Conservation (phyloP, 371 early-diverging fungal genomes). For the Phascolomyces articulosus region DNA sequence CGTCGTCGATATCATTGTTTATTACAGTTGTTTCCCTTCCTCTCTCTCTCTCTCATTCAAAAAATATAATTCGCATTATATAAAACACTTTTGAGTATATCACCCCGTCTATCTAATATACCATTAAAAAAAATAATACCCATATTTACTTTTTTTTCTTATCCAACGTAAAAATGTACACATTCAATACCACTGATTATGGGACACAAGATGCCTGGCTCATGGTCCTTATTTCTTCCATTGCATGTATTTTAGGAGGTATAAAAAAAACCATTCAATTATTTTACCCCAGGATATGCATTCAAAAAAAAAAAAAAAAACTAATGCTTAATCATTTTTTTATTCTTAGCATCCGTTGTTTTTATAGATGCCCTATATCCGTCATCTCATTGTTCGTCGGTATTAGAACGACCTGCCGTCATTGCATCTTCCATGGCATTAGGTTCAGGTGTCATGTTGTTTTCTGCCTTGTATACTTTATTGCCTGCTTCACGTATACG, state of each 20-base stretch:
- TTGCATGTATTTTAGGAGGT: conserved; percentile 44
- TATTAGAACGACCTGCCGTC: conserved; percentile 15
- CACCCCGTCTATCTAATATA: too few species aligned
- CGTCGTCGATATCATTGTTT: too few species aligned
- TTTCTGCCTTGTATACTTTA: conserved; percentile 38
- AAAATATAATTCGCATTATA: too few species aligned
- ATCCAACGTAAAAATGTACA: neutral
- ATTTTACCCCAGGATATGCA: neutral
- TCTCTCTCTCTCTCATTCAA: too few species aligned
- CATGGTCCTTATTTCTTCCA: conserved; percentile 36
- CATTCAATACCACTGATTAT: neutral
- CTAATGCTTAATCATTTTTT: too few species aligned
- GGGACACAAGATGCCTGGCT: conserved; percentile 23
- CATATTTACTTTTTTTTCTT: neutral
- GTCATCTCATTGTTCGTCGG: conserved; percentile 2
- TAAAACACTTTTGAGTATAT: too few species aligned
- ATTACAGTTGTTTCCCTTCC: too few species aligned
- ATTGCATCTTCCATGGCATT: conserved; percentile 27
- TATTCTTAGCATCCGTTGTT: conserved; percentile 16
- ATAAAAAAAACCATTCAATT: neutral
- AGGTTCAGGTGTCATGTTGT: conserved; percentile 45
- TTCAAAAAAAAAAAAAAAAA: neutral
- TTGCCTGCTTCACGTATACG: conserved; percentile 38
- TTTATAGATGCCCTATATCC: conserved; percentile 18
- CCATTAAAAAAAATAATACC: too few species aligned